phyloP scores from a whole-genome alignment of 768 basidiomycete genomes.

The Phanerodontia chrysosporium region DNA sequence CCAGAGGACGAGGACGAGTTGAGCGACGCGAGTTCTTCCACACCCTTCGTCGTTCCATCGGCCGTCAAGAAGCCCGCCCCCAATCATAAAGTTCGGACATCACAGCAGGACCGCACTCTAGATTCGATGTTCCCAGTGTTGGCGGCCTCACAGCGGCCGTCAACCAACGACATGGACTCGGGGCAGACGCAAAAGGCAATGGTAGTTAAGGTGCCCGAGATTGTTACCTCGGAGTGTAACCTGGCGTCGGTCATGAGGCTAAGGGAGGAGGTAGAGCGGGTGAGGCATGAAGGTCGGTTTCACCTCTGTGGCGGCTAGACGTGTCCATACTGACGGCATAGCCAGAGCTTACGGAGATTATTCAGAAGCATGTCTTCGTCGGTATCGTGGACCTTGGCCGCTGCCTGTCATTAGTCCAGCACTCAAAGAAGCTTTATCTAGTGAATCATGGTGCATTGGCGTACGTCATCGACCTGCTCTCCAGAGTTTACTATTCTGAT shows the following conservation, averaged over 20 bases:
- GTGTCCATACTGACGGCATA: neutral
- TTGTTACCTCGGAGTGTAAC: constrained; percentile 73
- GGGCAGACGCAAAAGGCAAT: constrained; percentile 6
- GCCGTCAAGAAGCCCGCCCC: constrained; percentile 55
- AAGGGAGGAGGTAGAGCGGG: constrained; percentile 52
- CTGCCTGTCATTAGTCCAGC: constrained; percentile 80
- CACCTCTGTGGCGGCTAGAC: neutral
- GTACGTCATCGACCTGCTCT: constrained; percentile 42
- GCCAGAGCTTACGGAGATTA: constrained; percentile 75
- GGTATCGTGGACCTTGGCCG: constrained; percentile 79
- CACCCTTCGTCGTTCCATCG: neutral
- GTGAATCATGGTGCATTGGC: constrained; percentile 81
- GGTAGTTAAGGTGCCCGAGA: constrained; percentile 37
- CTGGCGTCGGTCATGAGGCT: constrained; percentile 72
- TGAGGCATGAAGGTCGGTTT: constrained; percentile 64
- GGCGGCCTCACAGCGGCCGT: constrained; percentile 23
- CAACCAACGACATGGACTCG: neutral
- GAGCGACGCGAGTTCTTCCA: constrained; percentile 25
- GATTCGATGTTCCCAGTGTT: constrained; percentile 89
- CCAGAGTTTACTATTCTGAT: neutral
- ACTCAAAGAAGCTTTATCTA: constrained; percentile 84
- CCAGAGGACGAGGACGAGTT: constrained; percentile 19
- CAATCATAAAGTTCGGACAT: constrained; percentile 91
- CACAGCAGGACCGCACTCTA: constrained; percentile 80
- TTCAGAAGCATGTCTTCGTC: constrained; percentile 87